Evolutionary conservation across 2,329 filamentous ascomycete genomes (phyloP).

Genomic region (Magnaporthiopsis incrustans): DNA sequence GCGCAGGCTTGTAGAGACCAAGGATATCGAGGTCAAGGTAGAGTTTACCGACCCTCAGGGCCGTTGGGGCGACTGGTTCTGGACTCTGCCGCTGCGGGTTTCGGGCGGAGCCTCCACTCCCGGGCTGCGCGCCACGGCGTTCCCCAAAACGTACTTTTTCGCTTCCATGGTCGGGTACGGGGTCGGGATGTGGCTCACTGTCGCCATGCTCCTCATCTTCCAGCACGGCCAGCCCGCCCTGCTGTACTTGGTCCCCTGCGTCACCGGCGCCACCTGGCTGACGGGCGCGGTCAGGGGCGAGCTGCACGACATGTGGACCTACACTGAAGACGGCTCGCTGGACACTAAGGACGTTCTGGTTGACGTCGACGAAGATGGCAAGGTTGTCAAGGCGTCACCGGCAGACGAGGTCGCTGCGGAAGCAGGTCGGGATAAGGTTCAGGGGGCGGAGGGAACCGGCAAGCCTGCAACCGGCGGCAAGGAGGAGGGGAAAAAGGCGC

Average conservation of each 20-base stretch:
- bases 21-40: constrained; percentile 41
- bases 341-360: constrained; percentile 48
- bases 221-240: constrained; percentile 83
- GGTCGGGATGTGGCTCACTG: constrained; percentile 66
- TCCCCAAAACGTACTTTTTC: constrained; percentile 80
- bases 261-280: constrained; percentile 66
- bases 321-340: constrained; percentile 62
- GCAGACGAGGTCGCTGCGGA: neutral
- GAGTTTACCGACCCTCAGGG: constrained; percentile 55
- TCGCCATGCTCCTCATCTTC: constrained; percentile 69
- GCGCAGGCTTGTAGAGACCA: constrained; percentile 21
- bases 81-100: constrained; percentile 41
- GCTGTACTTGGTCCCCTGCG: constrained; percentile 83
- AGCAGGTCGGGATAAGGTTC: neutral
- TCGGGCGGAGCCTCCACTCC: constrained; percentile 21
- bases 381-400: constrained; percentile 28
- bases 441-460: neutral
- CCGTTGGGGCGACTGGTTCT: constrained; percentile 77
- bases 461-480: neutral
- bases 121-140: constrained; percentile 38
- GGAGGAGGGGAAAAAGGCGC: neutral
- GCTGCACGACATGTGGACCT: constrained; percentile 67
- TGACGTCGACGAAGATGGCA: constrained; percentile 42
- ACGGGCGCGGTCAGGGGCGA: constrained; percentile 68
- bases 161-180: constrained; percentile 71